phyloP scores from a whole-genome alignment of 495 filamentous ascomycete species.

The Aspergillus taichungensis region DNA sequence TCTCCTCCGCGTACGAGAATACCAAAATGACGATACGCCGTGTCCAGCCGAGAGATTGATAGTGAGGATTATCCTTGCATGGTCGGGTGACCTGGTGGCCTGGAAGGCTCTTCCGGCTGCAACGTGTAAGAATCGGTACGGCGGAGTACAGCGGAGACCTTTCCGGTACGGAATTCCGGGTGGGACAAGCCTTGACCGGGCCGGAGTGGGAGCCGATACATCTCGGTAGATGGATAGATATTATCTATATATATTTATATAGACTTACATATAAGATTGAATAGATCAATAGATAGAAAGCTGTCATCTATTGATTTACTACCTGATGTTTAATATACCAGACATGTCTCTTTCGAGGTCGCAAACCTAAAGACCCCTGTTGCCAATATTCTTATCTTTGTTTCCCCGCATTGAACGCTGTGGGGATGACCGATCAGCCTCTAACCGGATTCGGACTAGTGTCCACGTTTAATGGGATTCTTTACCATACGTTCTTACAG shows the following conservation, averaged over 20 bases:
- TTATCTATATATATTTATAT: background rate
- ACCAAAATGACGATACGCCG: background rate
- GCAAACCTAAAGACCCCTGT: too few species aligned
- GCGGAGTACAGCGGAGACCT: background rate
- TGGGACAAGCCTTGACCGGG: constrained; percentile 7
- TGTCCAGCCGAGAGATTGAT: background rate
- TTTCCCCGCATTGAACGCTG: too few species aligned
- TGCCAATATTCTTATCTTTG: too few species aligned
- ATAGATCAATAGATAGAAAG: background rate
- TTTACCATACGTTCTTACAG: too few species aligned
- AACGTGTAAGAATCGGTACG: background rate
- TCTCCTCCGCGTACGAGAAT: background rate
- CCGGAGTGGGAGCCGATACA: constrained; percentile 1
- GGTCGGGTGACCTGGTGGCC: too few species aligned
- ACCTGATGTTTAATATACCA: background rate
- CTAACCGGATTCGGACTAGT: too few species aligned
- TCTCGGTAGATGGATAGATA: background rate
- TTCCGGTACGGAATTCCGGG: constrained; percentile 4
- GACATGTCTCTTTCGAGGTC: too few species aligned
- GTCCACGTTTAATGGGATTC: too few species aligned
- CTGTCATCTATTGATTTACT: background rate
- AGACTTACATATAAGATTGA: background rate
- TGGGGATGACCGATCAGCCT: too few species aligned
- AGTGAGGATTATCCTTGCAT: too few species aligned
- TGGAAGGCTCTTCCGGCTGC: too few species aligned